Base-by-base conservation (phyloP, 202 grass and related monocot genomes). In the Zoysia matrella region DNA sequence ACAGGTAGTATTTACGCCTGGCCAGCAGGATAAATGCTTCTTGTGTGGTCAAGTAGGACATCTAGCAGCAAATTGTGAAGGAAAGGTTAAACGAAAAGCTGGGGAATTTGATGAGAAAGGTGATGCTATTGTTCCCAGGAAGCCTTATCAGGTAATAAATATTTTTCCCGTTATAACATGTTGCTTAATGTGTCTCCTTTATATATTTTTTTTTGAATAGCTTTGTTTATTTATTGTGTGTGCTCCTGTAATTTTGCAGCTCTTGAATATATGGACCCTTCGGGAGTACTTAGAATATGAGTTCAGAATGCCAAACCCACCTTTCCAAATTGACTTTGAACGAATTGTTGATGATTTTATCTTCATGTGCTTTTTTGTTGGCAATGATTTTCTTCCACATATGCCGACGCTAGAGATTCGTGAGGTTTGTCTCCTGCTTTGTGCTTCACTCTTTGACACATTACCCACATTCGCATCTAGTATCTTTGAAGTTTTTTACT, bases 371-470 rank as follows among this genome's bases (percentile, higher is more conserved):
- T 36, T 36, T 36, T 36, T 36, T 36, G 30, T 36, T 36, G 30
- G 30, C 30, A 36, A 36, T 36, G 30, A 36, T 36, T 36, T 36
- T 36, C 30, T 36, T 36, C 30, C 85, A 53, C 96, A 99, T 56
- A 99, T 99, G 96, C 96, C 96, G 16, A 99, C 96, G 36, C 69
- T 95, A 72, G 96, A 99, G 90, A 96, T 99, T 60, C 96, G 96
- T 70, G 96, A 96, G 96, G 96, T 99, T 81, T 79, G 89, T 75
- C 86, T 63, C 63, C 12, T 86, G 12, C 80, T 75, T 47, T 78
- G 43, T 72, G 69, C 40, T 52, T 67, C 42, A 52, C 56, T 82
- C 16, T 79, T 81, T 75, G 57, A 63, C 41, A 52, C 14, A 42
- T 57, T 75, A 30, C 79, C 52, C 44, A 67, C 16, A 8, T 75